Base-by-base conservation (phyloP, 106 monocot species). In the Platanthera zijinensis region DNA sequence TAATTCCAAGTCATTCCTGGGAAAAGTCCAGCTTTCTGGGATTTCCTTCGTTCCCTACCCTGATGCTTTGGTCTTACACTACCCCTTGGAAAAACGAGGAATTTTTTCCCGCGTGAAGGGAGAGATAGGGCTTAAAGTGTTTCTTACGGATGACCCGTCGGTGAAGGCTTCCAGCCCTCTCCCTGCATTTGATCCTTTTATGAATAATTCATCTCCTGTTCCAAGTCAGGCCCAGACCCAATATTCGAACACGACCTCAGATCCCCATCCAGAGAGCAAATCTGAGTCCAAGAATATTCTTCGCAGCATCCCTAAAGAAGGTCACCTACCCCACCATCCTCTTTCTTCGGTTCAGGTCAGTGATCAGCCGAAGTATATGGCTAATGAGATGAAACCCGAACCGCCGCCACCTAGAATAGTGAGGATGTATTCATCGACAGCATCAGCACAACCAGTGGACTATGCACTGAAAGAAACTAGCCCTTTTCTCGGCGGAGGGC, bases 81-180 rank as follows among this genome's bases (percentile, higher is more conserved):
- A 89, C 66, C 92, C 92, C 14, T 39, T 92, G 19, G 92, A 89
- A 61, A 92, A 92, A 64, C 89, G 89, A 70, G 84, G 86, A 32
- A 80, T 91, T 6, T 92, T 92, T 68, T 92, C 92, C 3, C 89
- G 89, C 57, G 89, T 92, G 7, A 89, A 83, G 51, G 89, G 92
- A 66, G 92, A 89, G 57, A 77, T 92, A 54, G 91, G 91, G 15
- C 85, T 91, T n/a, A 88, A 88, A 63, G 91, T 91, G 2, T 91
- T 86, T 70, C 45, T 92, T 49, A 92, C 92, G 6, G 84, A 92
- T 82, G 92, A 92, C 48, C 92, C 92, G n/a, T 89, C 89, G 0
- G 78, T 92, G 50, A 92, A 72, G 69, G 49, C 87, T 81, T 92
- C 92, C 13, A 87, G 80, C 74, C 92, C 86, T 52, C 83, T 89